Evolutionary conservation across 2,329 filamentous ascomycete species (phyloP), one percentile per base, ranked within the genome.

Genomic region (Aspergillus sojae): DNA sequence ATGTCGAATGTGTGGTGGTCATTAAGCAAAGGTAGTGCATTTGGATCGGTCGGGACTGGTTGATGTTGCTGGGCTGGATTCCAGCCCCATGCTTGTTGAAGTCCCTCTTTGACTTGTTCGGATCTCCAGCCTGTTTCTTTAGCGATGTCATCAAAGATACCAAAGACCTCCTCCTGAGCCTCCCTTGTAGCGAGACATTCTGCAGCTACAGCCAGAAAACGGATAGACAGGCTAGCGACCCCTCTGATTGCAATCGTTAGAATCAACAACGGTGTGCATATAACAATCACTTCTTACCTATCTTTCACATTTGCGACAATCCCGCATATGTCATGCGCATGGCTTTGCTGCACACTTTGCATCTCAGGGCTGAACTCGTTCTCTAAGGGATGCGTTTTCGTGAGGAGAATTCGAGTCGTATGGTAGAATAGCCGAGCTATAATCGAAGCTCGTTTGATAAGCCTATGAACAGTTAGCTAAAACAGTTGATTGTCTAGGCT

Each of bases 401-500:
- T 88, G 5, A 97, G 85, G 39, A 97, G 80, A 67, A 91, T 90
- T 79, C 94, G 90, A 26, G 91, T 89, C 0, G 92, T 95, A 74
- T 97, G 94, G 74, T 96, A 97, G 75, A 97, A 93, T 10, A 97
- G 83, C 54, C 92, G 88, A 4, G 91, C 92, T 30, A 96, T 86
- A 36, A 95, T 89, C 3, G 92, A 91, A 4, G 91, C 86, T 62
- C 91, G 87, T 77, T 95, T 95, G 71, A 94, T 88, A 58, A 96
- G 83, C 92, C 89, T 92, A 63, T 7, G 56, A 23, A 60, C 61
- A n/a, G 41, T 66, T n/a, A 62, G 48, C 60, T 36, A 57, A 21
- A 4, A 5, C 9, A 23, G 41, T 5, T 32, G 26, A 54, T 9
- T 21, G 21, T 9, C 53, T 11, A 30, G n/a, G 30, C 30, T 26